Percentiles rank a stretch among this genome's conserved stretches.
Evolutionary conservation across 108 stramenopile genomes (phyloP).

Genomic region (Mediolabrus comicus): DNA sequence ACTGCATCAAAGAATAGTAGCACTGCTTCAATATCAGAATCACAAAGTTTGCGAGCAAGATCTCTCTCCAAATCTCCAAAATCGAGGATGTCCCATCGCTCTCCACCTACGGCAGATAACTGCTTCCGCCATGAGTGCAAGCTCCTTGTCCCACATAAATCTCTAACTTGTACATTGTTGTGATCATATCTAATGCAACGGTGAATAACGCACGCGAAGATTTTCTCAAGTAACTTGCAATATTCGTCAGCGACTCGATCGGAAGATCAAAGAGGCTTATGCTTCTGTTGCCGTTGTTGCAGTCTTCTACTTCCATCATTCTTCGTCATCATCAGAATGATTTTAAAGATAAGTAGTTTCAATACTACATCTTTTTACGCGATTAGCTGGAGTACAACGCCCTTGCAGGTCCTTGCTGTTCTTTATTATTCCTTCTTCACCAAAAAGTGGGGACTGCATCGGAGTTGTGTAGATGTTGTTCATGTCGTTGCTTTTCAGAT

Average conservation of each 20-base stretch:
- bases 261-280: neutral
- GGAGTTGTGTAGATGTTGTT: too few relatives aligned
- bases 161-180: neutral
- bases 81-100: slow-evolving; percentile 9
- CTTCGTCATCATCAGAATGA: too few relatives aligned
- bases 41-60: neutral
- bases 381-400: too few relatives aligned
- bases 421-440: too few relatives aligned
- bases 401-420: too few relatives aligned
- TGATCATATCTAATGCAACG: neutral
- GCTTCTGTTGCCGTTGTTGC: too few relatives aligned
- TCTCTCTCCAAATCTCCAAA: slow-evolving; percentile 2
- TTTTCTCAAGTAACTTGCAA: neutral
- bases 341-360: too few relatives aligned
- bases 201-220: neutral
- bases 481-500: too few relatives aligned
- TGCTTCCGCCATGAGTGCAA: neutral
- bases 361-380: too few relatives aligned
- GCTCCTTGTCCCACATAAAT: neutral
- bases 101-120: neutral
- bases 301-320: neutral
- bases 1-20: slow-evolving; percentile 6
- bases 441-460: too few relatives aligned
- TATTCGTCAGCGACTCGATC: too few relatives aligned
- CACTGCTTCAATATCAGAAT: neutral